Base-by-base conservation (phyloP, 306 rosid species). In the Cercis canadensis region DNA sequence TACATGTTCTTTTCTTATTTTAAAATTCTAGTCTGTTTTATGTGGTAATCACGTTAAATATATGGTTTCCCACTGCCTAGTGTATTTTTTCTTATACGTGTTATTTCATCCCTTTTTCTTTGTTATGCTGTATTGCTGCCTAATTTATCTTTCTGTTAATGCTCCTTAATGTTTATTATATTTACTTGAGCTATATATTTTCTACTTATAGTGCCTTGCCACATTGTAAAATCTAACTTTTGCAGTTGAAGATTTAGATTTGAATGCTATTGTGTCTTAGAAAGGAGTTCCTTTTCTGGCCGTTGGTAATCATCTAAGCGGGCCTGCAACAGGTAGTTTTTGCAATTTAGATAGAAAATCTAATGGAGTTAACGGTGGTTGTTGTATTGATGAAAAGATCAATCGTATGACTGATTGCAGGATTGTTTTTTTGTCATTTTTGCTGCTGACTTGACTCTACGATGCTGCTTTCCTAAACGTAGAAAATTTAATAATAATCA, bases 231-330 rank as follows among this genome's bases (percentile, higher is more conserved):
- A 79, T 41, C 51, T 10, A 75, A 62, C 55, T 76, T 24, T 67
- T 83, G 81, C 88, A 94, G 98, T 94, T 57, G 98, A 94, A 81
- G 98, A 90, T 86, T 81, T 94, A 70, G 84, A 89, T 85, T 75
- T 94, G 78, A 87, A 79, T 78, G 96, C 96, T 9, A 89, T 94
- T 41, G 85, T 84, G 75, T 80, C 94, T 80, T 73, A 90, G 80
- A 83, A 57, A 49, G 92, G 86, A 79, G 71, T 78, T 83, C 85
- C 92, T 66, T 90, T 81, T 80, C 74, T 90, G 62, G 97, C 97
- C 37, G 81, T 80, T 57, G 97, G 98, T 32, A 93, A 93, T 84
- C 98, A 93, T 86, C 89, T 94, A 53, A 90, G 98, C 51, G 98
- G 98, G 50, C 80, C 97, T 79, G 97, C 98, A 74, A 87, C 98